phyloP scores from a whole-genome alignment of 148 eudicot species.

The Dysphania ambrosioides region DNA sequence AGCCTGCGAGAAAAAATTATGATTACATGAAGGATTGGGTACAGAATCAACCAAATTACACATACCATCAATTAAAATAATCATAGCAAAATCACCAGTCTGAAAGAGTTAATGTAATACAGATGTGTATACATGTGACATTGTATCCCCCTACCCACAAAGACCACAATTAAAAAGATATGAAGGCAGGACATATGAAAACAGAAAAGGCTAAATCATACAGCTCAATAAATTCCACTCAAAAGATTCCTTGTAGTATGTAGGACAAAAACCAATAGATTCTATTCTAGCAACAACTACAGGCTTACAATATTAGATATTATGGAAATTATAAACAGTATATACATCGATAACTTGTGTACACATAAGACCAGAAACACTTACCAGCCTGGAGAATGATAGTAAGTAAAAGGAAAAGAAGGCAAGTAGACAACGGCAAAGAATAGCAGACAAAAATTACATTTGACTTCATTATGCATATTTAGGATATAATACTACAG shows the following conservation, averaged over 20 bases:
- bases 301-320: too few species aligned
- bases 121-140: not conserved
- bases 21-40: not conserved
- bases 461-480: slow-evolving; percentile 3
- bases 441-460: not conserved
- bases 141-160: too few species aligned
- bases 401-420: not conserved
- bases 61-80: not conserved
- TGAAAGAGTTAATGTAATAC: not conserved
- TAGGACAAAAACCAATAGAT: not conserved
- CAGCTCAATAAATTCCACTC: not conserved
- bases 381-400: not conserved
- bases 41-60: not conserved
- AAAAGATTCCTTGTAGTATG: not conserved
- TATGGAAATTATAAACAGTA: too few species aligned
- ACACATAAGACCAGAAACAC: not conserved
- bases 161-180: not conserved
- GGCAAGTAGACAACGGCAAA: not conserved
- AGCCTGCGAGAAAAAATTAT: slow-evolving; percentile 37
- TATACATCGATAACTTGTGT: not conserved
- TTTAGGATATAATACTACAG: not conserved
- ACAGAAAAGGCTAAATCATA: not conserved
- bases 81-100: not conserved
- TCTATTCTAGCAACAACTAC: slow-evolving; percentile 5
- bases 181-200: not conserved